Conservation (phyloP, 129 eudicot genomes). For the Ambrosia trifida region DNA sequence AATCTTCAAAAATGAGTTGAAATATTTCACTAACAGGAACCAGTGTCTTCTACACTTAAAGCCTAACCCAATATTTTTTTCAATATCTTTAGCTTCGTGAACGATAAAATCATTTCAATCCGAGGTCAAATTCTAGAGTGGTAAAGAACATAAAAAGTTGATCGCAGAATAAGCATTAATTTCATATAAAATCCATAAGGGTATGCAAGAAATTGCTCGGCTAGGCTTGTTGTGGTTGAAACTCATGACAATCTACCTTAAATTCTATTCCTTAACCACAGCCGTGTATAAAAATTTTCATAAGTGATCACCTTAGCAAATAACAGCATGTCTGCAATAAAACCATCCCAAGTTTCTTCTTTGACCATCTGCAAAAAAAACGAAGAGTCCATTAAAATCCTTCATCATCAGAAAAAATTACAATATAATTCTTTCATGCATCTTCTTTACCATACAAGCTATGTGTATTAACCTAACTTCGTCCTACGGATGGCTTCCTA, state of each 20-base stretch:
- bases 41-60: too few species aligned
- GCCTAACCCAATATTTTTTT: too few species aligned
- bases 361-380: slow-evolving; percentile 62
- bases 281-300: background rate
- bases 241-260: slow-evolving; percentile 7
- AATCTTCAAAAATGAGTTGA: background rate
- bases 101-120: too few species aligned
- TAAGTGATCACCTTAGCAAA: slow-evolving; percentile 59
- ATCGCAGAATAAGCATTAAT: too few species aligned
- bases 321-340: slow-evolving; percentile 63
- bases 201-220: slow-evolving; percentile 11
- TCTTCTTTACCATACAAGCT: background rate
- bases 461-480: background rate
- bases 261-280: background rate
- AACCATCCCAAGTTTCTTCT: slow-evolving; percentile 91
- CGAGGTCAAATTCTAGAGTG: too few species aligned
- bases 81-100: too few species aligned
- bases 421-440: background rate
- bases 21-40: too few species aligned
- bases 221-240: slow-evolving; percentile 7
- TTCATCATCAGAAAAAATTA: background rate
- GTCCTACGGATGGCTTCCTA: background rate
- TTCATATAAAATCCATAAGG: background rate
- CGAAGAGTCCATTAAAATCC: background rate
- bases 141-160: too few species aligned